phyloP scores from a whole-genome alignment of 2,329 filamentous ascomycete genomes.

The Ambrosiella xylebori region DNA sequence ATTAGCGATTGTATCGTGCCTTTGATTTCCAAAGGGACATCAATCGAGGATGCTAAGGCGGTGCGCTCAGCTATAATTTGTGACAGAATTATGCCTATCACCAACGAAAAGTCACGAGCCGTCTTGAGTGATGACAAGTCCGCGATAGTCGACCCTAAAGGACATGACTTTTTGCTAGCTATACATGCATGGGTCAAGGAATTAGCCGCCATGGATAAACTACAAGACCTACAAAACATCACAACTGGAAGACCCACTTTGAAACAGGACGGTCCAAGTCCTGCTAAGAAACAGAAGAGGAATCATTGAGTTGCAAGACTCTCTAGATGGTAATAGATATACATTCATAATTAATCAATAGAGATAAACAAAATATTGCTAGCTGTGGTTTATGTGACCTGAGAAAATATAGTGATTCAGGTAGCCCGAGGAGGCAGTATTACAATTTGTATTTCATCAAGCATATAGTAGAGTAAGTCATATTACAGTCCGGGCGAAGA shows the following conservation, averaged over 20 bases:
- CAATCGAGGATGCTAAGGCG: not conserved
- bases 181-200: conserved; percentile 52
- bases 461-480: no score
- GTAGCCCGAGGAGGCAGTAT: no score
- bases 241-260: not conserved
- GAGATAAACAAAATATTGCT: no score
- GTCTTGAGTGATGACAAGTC: conserved; percentile 23
- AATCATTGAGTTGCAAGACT: not conserved
- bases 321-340: not conserved
- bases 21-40: not conserved
- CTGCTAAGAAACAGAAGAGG: not conserved
- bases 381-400: no score
- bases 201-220: conserved; percentile 43
- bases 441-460: no score
- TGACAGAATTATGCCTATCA: not conserved
- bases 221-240: not conserved
- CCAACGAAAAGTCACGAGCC: conserved; percentile 30
- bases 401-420: no score
- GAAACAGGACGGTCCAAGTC: not conserved
- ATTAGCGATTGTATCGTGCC: not conserved
- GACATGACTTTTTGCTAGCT: conserved; percentile 47
- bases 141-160: conserved; percentile 35
- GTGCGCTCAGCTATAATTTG: not conserved
- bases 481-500: not conserved
- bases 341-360: no score